Evolutionary conservation across 1,284 basidiomycete genomes (phyloP).

Genomic region (Cutaneotrichosporon spelunceum): DNA sequence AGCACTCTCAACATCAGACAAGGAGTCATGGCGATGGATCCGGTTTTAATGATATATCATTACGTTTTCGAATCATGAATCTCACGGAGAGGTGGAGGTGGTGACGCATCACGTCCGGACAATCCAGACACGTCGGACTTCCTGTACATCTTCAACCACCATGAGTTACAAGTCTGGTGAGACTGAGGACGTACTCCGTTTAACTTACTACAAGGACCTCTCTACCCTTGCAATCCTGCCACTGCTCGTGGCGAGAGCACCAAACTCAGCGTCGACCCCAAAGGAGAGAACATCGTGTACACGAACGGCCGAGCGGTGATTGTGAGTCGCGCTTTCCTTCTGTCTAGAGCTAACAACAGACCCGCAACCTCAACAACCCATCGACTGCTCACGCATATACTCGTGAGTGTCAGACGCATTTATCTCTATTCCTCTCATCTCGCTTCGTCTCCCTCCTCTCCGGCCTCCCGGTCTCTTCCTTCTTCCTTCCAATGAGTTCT

Average conservation of each 20-base stretch:
- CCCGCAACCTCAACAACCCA: constrained; percentile 59
- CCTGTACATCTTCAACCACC: neutral
- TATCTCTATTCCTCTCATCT: neutral
- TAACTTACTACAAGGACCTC: constrained; percentile 30
- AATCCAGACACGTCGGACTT: neutral
- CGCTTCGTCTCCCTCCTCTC: neutral
- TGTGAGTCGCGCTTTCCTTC: constrained; percentile 56
- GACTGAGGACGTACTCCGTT: neutral
- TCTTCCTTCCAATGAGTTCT: neutral
- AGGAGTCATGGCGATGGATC: neutral
- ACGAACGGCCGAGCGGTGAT: constrained; percentile 80
- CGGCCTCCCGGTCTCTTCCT: too few relatives aligned
- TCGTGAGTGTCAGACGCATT: constrained; percentile 35
- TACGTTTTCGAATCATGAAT: neutral
- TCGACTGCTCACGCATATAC: constrained; percentile 47
- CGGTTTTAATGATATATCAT: neutral
- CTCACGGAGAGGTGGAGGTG: neutral
- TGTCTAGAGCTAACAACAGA: constrained; percentile 50
- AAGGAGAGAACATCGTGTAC: constrained; percentile 81
- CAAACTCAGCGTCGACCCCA: constrained; percentile 68
- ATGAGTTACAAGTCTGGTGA: constrained; percentile 4
- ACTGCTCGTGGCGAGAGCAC: constrained; percentile 62
- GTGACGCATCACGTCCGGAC: neutral
- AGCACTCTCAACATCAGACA: neutral
- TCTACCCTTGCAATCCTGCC: constrained; percentile 72